phyloP scores from a whole-genome alignment of 495 filamentous ascomycete genomes.

The Aspergillus affinis region DNA sequence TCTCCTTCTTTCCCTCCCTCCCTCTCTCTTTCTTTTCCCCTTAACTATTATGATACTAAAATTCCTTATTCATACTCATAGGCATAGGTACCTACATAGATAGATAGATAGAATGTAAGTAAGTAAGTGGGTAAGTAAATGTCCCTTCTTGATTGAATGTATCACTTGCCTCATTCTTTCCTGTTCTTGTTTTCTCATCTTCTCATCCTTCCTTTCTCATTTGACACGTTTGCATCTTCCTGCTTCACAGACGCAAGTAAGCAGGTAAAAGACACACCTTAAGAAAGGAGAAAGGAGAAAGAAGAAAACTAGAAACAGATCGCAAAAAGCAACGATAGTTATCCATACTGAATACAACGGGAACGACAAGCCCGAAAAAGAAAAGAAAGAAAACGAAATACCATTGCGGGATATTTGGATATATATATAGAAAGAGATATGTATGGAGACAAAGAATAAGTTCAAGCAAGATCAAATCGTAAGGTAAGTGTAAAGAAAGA shows the following conservation, averaged over 20 bases:
- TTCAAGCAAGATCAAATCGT: neutral
- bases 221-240: neutral
- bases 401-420: neutral
- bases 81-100: neutral
- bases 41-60: too few relatives aligned
- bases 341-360: neutral
- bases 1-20: too few relatives aligned
- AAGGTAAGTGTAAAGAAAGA: neutral
- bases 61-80: too few relatives aligned
- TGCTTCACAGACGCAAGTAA: neutral
- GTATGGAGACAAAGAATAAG: neutral
- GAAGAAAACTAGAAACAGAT: neutral
- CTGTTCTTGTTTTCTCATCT: too few relatives aligned
- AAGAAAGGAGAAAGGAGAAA: neutral
- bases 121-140: neutral
- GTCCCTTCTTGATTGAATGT: neutral
- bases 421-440: neutral
- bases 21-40: too few relatives aligned
- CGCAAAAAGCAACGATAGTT: too few relatives aligned
- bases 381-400: neutral
- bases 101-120: too few relatives aligned
- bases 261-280: too few relatives aligned
- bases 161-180: neutral
- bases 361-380: neutral
- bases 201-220: neutral